These are phyloP conservation scores for Microascus cirrosus DNA, from an alignment of 2,329 filamentous ascomycete species.

Conservation along the genomic window DNA sequence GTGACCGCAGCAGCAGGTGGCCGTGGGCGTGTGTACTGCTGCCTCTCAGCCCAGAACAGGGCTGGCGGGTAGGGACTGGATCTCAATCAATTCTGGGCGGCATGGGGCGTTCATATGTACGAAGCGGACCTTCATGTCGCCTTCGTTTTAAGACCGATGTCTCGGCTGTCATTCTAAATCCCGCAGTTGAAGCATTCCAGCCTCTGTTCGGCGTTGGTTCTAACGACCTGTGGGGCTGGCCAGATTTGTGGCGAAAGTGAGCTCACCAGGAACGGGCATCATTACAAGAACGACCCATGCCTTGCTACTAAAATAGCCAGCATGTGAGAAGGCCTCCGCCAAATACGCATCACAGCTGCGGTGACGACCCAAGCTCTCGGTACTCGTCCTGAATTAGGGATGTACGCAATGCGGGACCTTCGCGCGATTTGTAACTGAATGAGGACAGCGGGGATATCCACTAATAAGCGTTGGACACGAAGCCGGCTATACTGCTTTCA, in stretches of 20 bases:
- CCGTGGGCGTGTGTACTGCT: neutral
- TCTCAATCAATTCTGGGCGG: neutral
- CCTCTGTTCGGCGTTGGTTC: too few species aligned
- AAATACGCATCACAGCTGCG: neutral
- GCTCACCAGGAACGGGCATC: too few species aligned
- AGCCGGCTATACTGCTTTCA: neutral
- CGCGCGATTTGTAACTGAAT: neutral
- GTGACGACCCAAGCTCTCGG: neutral
- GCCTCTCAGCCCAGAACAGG: neutral
- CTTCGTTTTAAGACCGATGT: neutral
- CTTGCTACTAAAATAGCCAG: neutral
- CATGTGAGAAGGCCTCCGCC: neutral
- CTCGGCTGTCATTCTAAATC: too few species aligned
- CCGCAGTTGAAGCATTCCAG: too few species aligned
- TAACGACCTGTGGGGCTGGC: too few species aligned
- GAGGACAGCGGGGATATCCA: neutral
- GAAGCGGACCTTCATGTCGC: neutral
- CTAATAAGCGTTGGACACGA: neutral
- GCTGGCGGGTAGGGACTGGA: neutral
- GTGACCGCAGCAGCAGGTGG: neutral
- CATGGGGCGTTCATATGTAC: neutral
- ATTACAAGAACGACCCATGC: neutral
- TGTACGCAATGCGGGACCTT: neutral
- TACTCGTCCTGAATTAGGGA: neutral
- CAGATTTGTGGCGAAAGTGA: too few species aligned